Conservation (phyloP, 176 grass and related monocot species). For the Bromus sterilis region DNA sequence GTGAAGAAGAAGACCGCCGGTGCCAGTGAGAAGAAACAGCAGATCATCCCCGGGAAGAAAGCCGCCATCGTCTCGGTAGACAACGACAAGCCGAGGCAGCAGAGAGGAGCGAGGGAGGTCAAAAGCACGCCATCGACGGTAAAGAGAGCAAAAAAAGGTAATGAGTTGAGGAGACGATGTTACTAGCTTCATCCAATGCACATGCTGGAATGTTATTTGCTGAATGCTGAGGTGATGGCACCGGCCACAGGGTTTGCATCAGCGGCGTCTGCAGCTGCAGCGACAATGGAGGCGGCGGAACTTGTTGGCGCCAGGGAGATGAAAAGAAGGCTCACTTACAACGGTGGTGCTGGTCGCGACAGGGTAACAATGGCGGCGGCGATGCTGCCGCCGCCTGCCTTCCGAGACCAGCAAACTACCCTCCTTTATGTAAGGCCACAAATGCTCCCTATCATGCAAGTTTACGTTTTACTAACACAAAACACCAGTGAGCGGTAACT, state of each 20-base stretch:
- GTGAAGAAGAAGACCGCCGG: slow-evolving; percentile 10
- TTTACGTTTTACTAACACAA: no score
- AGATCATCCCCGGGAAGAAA: background rate
- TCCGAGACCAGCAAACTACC: background rate
- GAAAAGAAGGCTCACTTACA: slow-evolving; percentile 27
- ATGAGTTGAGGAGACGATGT: background rate
- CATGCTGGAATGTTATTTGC: background rate
- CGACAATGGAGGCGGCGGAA: background rate
- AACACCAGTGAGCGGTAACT: background rate
- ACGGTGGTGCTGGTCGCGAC: background rate
- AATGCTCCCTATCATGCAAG: no score
- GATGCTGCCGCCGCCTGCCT: background rate
- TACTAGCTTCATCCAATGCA: background rate
- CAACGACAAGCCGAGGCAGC: background rate
- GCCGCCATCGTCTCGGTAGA: background rate
- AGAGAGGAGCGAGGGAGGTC: background rate
- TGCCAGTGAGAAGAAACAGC: background rate
- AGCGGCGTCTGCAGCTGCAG: background rate
- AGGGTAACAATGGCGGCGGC: background rate
- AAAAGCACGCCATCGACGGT: slow-evolving; percentile 1
- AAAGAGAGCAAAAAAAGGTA: slow-evolving; percentile 39
- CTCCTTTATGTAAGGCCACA: background rate
- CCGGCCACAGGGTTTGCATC: background rate
- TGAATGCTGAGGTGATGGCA: background rate
- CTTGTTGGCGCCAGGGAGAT: background rate